Percentiles rank a stretch among this genome's conserved stretches.
Conservation (phyloP, 805 yeast species). For the Wickerhamiella parazyma region DNA sequence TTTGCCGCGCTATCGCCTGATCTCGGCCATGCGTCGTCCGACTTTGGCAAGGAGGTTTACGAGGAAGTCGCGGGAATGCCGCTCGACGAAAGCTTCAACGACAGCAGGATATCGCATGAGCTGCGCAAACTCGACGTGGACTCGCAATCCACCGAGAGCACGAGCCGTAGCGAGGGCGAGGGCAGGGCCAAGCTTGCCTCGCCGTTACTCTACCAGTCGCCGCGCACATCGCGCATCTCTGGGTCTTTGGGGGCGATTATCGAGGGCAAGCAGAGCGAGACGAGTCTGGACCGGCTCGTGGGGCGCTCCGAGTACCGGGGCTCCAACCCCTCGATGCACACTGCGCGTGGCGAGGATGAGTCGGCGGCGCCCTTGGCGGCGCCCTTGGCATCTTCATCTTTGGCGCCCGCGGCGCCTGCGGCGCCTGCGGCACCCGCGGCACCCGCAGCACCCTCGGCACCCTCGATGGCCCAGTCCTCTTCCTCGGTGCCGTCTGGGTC, state of each 20-base stretch:
- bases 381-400: too few species aligned
- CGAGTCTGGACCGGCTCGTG: background rate
- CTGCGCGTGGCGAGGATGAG: background rate
- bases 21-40: conserved; percentile 1
- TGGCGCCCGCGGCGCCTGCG: too few species aligned
- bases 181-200: background rate
- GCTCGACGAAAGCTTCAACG: background rate
- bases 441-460: too few species aligned
- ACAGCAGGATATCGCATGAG: background rate
- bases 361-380: conserved; percentile 1
- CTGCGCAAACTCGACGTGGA: background rate
- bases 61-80: conserved; percentile 6
- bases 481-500: too few species aligned
- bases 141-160: background rate
- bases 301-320: background rate
- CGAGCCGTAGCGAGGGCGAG: background rate
- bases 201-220: background rate
- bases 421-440: too few species aligned
- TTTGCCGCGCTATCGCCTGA: conserved; percentile 5
- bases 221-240: background rate
- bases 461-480: too few species aligned
- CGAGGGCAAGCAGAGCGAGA: background rate
- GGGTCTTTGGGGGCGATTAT: background rate
- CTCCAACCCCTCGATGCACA: background rate
- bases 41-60: conserved; percentile 1